Evolutionary conservation across 2,329 filamentous ascomycete species (phyloP), one percentile per base, ranked within the genome.

Genomic region (Dendrostoma leiphaemia): DNA sequence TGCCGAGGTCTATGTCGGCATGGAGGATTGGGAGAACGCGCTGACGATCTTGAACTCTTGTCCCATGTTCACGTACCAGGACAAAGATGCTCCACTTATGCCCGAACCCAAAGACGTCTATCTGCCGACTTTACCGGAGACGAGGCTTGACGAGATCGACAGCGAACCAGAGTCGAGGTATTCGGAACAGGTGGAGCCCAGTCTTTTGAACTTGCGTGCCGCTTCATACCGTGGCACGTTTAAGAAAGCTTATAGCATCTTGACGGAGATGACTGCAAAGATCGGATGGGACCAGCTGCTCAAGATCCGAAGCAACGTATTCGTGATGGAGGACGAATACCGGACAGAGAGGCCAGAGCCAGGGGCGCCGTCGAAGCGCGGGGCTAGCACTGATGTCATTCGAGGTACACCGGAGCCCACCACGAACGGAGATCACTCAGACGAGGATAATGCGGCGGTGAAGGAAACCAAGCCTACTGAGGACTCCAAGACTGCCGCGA

Each of bases 251-350:
- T 99, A 99, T 73, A 86, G 86, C 60, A 88, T 99, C 31, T 78
- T 99, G 58, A 97, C 94, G 0, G 93, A 97, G 68, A 93, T 99
- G 77, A 96, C 93, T 0, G 88, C 91, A 58, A 93, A 94, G 71
- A 97, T 99, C 63, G 94, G 94, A 35, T 99, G 94, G 94, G 94
- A 99, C 64, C 91, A 97, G 67, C 79, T 99, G 21, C 77, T 99
- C 48, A 95, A 91, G 71, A 96, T 95, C 65, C 84, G 94, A 62
- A 97, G 93, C 74, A 92, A 93, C 59, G 94, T 99, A 1, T 99
- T 99, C 64, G 94, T 99, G 46, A 99, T 99, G 94, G 94, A 99
- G 69, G 94, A 99, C 66, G 94, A 99, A 70, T 99, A 99, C 68
- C 85, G 94, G 46, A 89, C 87, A 53, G 94, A 97, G 73, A 90